These are phyloP conservation scores for Plasmodium gaboni DNA, from an alignment of 169 alveolate species.

Conservation along the genomic window DNA sequence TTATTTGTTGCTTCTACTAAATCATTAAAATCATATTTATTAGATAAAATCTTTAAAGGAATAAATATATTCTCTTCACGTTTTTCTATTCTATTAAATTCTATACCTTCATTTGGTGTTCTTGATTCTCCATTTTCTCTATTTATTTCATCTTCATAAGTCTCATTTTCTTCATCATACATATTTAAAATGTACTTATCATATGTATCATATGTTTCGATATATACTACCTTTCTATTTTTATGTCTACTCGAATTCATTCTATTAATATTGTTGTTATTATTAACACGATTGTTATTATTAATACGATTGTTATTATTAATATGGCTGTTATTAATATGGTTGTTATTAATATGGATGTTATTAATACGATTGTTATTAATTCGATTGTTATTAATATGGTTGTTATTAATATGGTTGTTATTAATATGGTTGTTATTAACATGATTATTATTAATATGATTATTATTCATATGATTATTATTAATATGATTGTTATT, in stretches of 20 bases:
- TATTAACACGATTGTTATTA: not conserved
- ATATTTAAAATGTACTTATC: constrained; percentile 57
- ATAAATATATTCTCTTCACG: constrained; percentile 22
- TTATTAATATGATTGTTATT: not conserved
- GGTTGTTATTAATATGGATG: too few relatives aligned
- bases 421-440: not conserved
- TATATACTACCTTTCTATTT: constrained; percentile 20
- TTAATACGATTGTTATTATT: not conserved
- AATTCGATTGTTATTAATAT: not conserved
- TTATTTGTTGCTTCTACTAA: constrained; percentile 69
- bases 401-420: not conserved
- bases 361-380: too few relatives aligned
- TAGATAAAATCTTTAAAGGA: constrained; percentile 60
- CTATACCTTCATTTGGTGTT: constrained; percentile 1
- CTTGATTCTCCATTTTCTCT: not conserved
- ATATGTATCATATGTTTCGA: constrained; percentile 53
- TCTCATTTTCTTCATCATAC: constrained; percentile 47
- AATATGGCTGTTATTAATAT: too few relatives aligned
- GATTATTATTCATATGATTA: not conserved
- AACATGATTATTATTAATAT: not conserved
- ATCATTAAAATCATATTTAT: constrained; percentile 42
- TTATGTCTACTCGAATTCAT: not conserved
- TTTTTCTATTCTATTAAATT: constrained; percentile 9
- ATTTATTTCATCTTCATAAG: constrained; percentile 7
- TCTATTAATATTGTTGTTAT: not conserved